These are phyloP conservation scores for Elymus sibiricus DNA, from an alignment of 176 grass and related monocot species.

Conservation along the genomic window DNA sequence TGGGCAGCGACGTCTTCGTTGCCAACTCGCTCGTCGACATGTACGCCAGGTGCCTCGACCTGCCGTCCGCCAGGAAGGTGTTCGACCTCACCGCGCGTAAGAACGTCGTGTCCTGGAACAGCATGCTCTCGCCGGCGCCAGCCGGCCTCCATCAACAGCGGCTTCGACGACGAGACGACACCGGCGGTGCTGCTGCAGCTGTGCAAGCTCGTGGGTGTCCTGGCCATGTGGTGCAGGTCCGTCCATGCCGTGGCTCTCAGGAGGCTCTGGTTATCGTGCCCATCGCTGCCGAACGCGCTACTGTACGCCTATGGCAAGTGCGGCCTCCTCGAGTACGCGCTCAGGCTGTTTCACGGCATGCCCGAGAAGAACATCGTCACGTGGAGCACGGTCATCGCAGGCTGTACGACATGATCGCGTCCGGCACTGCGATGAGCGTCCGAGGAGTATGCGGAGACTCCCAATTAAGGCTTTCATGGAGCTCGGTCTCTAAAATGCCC, in stretches of 20 bases:
- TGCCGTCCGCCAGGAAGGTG: too few relatives aligned
- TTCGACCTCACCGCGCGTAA: neutral
- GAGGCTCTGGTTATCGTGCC: neutral
- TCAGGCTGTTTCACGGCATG: conserved; percentile 30
- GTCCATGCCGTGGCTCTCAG: conserved; percentile 41
- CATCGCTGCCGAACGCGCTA: conserved; percentile 28
- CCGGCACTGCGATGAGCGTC: conserved; percentile 24
- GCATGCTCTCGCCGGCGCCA: conserved; percentile 41
- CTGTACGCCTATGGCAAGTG: conserved; percentile 62
- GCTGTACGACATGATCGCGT: conserved; percentile 23
- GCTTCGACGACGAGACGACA: conserved; percentile 33
- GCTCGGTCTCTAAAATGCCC: too few relatives aligned
- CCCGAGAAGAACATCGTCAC: conserved; percentile 32
- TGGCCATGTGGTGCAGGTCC: conserved; percentile 36
- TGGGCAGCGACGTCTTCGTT: too few relatives aligned
- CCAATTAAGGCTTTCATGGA: neutral
- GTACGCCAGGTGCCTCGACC: too few relatives aligned
- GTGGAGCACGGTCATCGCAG: conserved; percentile 48
- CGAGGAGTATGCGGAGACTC: conserved; percentile 4
- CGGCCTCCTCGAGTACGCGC: conserved; percentile 15
- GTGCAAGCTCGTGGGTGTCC: conserved; percentile 28
- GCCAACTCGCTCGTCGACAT: too few relatives aligned
- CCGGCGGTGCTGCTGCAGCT: conserved; percentile 39
- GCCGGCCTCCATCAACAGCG: conserved; percentile 2
- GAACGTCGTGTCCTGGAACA: conserved; percentile 60